Conservation (phyloP, 257 asterid genomes). For the Pogostemon cablin region DNA sequence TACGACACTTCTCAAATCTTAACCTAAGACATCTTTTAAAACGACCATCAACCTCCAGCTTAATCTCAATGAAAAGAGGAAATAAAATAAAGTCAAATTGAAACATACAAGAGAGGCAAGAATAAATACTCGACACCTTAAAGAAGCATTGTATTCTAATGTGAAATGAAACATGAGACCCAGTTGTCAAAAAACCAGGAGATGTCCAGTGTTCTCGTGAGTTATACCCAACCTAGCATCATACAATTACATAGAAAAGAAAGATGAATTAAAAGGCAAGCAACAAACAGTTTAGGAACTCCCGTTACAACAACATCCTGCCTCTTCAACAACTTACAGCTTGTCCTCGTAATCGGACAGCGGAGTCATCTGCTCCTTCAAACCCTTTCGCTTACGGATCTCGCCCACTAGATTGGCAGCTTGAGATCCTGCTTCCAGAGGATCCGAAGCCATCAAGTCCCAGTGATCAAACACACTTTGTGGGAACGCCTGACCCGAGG, state of each 20-base stretch:
- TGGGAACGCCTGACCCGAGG: constrained; percentile 49
- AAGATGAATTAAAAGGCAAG: not conserved
- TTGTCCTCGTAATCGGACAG: constrained; percentile 41
- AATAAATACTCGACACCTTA: not conserved
- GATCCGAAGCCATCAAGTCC: constrained; percentile 48
- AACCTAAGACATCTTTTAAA: no score
- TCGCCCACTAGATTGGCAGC: constrained; percentile 39
- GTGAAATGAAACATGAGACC: not conserved
- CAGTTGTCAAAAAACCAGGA: not conserved
- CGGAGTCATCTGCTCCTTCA: constrained; percentile 49
- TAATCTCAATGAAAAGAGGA: no score
- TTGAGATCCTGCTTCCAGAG: constrained; percentile 37
- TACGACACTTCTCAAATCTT: no score
- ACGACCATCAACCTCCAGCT: no score
- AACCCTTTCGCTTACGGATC: constrained; percentile 45
- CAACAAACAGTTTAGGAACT: not conserved
- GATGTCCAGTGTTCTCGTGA: not conserved
- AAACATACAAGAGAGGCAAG: not conserved
- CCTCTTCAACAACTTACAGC: constrained; percentile 3
- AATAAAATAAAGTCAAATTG: not conserved
- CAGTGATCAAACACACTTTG: constrained; percentile 48
- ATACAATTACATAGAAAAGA: not conserved
- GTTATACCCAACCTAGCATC: not conserved
- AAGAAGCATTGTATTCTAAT: not conserved
- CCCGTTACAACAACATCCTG: not conserved